Evolutionary conservation across 257 asterid genomes (phyloP).

Genomic region (Nicotiana obtusifolia): DNA sequence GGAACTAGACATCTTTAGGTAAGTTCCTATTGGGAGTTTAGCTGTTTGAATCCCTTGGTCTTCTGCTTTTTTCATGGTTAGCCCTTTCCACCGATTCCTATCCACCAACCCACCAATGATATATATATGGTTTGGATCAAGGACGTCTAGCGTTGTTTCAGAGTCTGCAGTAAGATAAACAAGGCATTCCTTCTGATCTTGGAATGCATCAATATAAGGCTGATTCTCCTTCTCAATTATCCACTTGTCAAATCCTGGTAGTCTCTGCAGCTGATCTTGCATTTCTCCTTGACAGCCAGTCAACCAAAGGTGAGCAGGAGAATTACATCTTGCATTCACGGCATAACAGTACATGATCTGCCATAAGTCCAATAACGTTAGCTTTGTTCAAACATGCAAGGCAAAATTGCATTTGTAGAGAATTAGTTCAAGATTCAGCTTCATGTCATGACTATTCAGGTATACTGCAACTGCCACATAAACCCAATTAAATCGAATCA

Average conservation of each 20-base stretch:
- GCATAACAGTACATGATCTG: constrained; percentile 97
- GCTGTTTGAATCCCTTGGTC: constrained; percentile 94
- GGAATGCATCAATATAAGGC: constrained; percentile 64
- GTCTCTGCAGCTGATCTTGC: constrained; percentile 57
- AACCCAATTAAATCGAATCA: background rate
- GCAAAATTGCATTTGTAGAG: constrained; percentile 6
- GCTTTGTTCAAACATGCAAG: constrained; percentile 7
- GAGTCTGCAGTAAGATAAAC: constrained; percentile 97
- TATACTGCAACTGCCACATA: background rate
- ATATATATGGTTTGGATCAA: constrained; percentile 72
- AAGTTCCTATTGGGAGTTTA: constrained; percentile 81
- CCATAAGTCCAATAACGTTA: constrained; percentile 19
- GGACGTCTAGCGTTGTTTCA: constrained; percentile 61
- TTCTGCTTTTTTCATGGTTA: constrained; percentile 78
- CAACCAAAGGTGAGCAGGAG: constrained; percentile 89
- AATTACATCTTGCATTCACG: constrained; percentile 58
- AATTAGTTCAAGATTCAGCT: background rate
- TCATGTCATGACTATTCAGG: background rate
- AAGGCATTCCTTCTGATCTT: constrained; percentile 61
- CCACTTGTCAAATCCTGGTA: constrained; percentile 93
- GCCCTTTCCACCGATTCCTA: constrained; percentile 94
- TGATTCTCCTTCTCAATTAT: constrained; percentile 64
- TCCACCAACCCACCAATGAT: constrained; percentile 97
- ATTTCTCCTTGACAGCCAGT: constrained; percentile 88
- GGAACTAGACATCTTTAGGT: constrained; percentile 91